Conservation (phyloP, 768 basidiomycete genomes). For the Serendipita vermifera region DNA sequence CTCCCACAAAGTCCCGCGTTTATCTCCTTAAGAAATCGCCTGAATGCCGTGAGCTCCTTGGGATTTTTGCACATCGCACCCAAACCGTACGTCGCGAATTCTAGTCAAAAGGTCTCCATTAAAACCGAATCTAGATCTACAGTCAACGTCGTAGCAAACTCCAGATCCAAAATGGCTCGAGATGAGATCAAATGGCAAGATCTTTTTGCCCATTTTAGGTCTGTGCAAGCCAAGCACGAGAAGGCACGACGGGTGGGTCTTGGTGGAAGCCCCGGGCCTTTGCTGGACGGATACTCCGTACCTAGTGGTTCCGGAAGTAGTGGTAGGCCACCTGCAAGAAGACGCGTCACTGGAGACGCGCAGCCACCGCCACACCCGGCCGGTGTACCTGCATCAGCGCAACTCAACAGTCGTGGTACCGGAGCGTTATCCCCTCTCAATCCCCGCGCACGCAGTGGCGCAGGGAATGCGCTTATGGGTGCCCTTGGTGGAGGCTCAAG, state of each 20-base stretch:
- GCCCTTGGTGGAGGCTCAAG: constrained; percentile 6
- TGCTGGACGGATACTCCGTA: constrained; percentile 35
- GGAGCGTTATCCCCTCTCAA: not conserved
- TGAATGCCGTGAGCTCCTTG: constrained; percentile 89
- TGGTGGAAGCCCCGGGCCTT: constrained; percentile 46
- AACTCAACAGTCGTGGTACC: not conserved
- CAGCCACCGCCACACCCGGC: not conserved
- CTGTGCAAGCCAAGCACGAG: constrained; percentile 82
- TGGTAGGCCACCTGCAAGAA: not conserved
- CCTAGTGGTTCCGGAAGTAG: constrained; percentile 6
- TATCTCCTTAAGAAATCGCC: constrained; percentile 80
- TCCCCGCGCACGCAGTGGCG: not conserved
- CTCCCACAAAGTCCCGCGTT: constrained; percentile 96
- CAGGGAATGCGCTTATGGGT: not conserved
- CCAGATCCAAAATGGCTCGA: constrained; percentile 60
- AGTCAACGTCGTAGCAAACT: constrained; percentile 25
- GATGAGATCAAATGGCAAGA: constrained; percentile 98
- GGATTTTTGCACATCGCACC: constrained; percentile 88
- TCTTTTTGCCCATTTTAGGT: constrained; percentile 79
- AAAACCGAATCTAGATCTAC: constrained; percentile 15
- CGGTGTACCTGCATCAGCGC: not conserved
- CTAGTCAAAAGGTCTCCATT: constrained; percentile 16
- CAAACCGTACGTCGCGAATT: constrained; percentile 46
- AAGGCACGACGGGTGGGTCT: constrained; percentile 70
- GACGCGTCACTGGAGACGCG: not conserved